Evolutionary conservation across 169 alveolate species (phyloP), one percentile per base, ranked within the genome.

Genomic region (Plasmodium gaboni): DNA sequence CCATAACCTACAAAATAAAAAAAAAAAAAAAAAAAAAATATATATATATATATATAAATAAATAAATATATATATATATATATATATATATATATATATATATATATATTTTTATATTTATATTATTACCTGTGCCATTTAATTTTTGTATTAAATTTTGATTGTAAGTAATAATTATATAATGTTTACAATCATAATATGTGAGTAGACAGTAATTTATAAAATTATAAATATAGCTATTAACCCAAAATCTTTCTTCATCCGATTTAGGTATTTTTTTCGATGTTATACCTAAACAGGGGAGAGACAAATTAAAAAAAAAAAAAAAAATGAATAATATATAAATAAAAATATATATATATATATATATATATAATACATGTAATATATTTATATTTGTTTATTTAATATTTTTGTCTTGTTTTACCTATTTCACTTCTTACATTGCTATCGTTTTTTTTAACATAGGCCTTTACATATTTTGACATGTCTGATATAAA

Each of bases 401-500:
- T 22, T 15, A n/a, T 69, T 9, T 70, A n/a, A 44, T 19, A 46
- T 22, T 50, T 70, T 38, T 24, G 42, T n/a, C 9, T 22, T 26
- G 1, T 57, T 50, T 78, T 78, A 78, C 89, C 89, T 78, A 78
- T 78, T 44, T 78, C 89, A 44, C 76, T 78, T 7, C 76, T 65
- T 26, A 78, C 51, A 59, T 78, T 78, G 59, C 89, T 65, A 57
- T 64, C 89, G 53, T 65, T 78, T 70, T 78, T 78, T 51, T 78
- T 78, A 7, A 78, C 89, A 60, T 63, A 78, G 5, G 89, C 89
- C 28, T 67, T 78, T 28, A 78, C 89, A 65, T 78, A 78, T 69
- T 78, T 78, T 10, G 89, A 78, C 13, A 78, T 78, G 12, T 78
- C 89, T 50, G 89, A 78, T 64, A 78, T 78, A 65, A 78, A 78